Base-by-base conservation (phyloP, 192 early-diverging fungal species). In the Dimargaris verticillata region DNA sequence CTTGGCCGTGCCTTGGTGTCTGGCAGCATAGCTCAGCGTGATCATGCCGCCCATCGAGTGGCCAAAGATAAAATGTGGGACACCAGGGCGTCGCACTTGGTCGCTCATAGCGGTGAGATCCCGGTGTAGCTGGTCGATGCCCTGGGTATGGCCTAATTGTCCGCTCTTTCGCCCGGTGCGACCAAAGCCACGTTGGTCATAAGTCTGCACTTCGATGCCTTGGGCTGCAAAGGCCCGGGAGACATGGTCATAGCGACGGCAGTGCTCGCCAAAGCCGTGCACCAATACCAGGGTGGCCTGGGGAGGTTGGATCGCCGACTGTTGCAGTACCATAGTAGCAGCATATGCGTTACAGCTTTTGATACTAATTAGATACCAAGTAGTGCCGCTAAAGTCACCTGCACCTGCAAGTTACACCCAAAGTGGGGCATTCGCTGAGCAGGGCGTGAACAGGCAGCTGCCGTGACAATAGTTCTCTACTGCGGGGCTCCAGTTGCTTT, bases 121-220 rank as follows among this genome's bases (percentile, higher is more conserved):
- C 2, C 50, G 51, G 57, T 67, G 63, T 10, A 76, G 67, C 0
- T 25, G 17, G 43, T 64, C 53, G 11, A 70, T 55, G 22, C 74
- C 72, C 45, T 78, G 70, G 68, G 68, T 77, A 61, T 67, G 63
- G 26, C 70, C 73, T 3, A 71, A 38, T 6, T 17, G 57, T 13
- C 22, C 38, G 33, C 15, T 45, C 62, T 51, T 65, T 12, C 68
- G 63, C 29, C 74, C 75, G 3, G 81, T 83, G 54, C 73, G 70
- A 41, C 81, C 81, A 60, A 77, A 80, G 6, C 81, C 81, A 48
- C 78, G 75, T 68, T 83, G 79, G 69, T 82, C 83, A 28, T 82
- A 77, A 12, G 69, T 70, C 20, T 71, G 59, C 28, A 70, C 69
- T 7, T 74, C 53, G 65, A 85, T 80, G 6, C 83, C 83, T 0